A percentile compares a stretch with the other conserved stretches of the same genome.
Conservation (phyloP, 129 eudicot species). For the Escallonia rubra region DNA sequence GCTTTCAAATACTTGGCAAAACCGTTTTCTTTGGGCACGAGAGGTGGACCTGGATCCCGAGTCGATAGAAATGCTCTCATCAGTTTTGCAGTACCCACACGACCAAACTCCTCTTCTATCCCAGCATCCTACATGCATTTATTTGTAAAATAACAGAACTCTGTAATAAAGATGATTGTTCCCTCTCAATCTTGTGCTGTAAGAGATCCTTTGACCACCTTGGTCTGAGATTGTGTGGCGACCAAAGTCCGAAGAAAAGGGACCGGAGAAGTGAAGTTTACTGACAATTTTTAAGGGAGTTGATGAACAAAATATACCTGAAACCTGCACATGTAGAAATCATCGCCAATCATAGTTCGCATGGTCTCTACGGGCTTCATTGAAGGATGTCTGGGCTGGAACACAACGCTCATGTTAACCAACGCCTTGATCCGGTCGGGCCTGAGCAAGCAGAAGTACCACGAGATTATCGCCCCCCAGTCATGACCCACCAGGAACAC, state of each 20-base stretch:
- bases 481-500: conserved; percentile 80
- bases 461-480: conserved; percentile 77
- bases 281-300: too few relatives aligned
- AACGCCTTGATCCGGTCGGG: conserved; percentile 70
- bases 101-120: conserved; percentile 68
- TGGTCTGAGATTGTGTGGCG: too few relatives aligned
- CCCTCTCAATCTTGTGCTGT: neutral
- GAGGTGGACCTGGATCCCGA: conserved; percentile 47
- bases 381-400: conserved; percentile 51
- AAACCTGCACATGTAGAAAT: conserved; percentile 53
- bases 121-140: conserved; percentile 55
- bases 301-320: conserved; percentile 28
- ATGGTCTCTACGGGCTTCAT: conserved; percentile 51
- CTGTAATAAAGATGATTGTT: too few relatives aligned
- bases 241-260: too few relatives aligned
- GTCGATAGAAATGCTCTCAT: conserved; percentile 55
- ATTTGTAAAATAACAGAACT: too few relatives aligned
- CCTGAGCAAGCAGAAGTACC: conserved; percentile 55
- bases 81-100: conserved; percentile 50
- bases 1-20: conserved; percentile 50
- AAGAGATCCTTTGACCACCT: neutral
- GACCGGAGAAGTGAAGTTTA: too few relatives aligned
- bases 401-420: conserved; percentile 59
- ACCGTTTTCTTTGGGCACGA: conserved; percentile 58
- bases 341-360: conserved; percentile 49